These are phyloP conservation scores for Fusarium algeriense DNA, from an alignment of 2,329 filamentous ascomycete species.

Conservation along the genomic window DNA sequence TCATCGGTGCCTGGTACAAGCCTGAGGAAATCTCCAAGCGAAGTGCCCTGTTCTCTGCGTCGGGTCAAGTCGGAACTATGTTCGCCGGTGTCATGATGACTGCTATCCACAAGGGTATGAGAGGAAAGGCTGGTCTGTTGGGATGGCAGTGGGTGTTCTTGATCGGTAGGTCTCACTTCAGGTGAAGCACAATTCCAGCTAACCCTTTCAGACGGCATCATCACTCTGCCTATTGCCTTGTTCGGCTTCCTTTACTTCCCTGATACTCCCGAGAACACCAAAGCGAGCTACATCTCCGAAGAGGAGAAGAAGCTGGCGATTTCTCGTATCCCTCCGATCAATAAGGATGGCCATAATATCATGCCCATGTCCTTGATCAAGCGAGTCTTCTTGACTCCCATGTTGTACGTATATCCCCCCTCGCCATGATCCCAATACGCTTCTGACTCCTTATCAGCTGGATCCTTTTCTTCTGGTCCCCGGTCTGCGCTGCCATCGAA, in stretches of 20 bases:
- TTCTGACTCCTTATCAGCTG: slow-evolving; percentile 44
- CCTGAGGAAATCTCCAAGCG: slow-evolving; percentile 69
- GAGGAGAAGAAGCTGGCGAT: slow-evolving; percentile 50
- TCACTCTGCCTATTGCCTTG: slow-evolving; percentile 39
- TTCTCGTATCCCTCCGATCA: slow-evolving; percentile 49
- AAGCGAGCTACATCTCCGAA: slow-evolving; percentile 51
- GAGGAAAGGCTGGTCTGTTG: slow-evolving; percentile 54
- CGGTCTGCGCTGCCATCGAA: slow-evolving; percentile 36
- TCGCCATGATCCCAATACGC: fast-evolving
- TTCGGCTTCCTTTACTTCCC: slow-evolving; percentile 44
- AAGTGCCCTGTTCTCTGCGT: slow-evolving; percentile 68
- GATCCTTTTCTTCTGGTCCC: slow-evolving; percentile 55
- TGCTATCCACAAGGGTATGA: slow-evolving; percentile 49
- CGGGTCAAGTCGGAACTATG: slow-evolving; percentile 68
- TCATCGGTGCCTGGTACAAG: slow-evolving; percentile 65
- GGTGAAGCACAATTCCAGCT: fast-evolving
- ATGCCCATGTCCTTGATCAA: slow-evolving; percentile 46
- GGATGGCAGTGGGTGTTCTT: slow-evolving; percentile 64
- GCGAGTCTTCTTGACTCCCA: slow-evolving; percentile 45
- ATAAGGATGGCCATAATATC: slow-evolving; percentile 52
- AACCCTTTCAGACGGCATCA: slow-evolving; percentile 32
- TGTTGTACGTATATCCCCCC: slow-evolving; percentile 35
- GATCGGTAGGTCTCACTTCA: not conserved
- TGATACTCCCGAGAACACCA: slow-evolving; percentile 50
- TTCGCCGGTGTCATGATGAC: slow-evolving; percentile 70